phyloP scores from a whole-genome alignment of 2,329 filamentous ascomycete genomes.

The Domatiomyces globalis region DNA sequence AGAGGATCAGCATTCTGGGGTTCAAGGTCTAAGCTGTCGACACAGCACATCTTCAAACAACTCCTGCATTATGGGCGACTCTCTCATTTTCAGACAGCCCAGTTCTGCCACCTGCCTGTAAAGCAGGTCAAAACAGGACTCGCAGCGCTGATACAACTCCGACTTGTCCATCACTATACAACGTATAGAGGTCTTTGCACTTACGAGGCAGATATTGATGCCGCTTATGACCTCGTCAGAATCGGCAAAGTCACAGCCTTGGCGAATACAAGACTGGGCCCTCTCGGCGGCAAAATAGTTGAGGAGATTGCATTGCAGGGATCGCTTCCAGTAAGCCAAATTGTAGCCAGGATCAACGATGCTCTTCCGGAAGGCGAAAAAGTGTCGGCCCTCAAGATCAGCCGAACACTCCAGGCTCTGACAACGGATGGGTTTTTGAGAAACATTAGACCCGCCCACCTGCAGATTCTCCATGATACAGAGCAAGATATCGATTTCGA shows the following conservation, averaged over 20 bases:
- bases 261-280: conserved; percentile 59
- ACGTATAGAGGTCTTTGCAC: conserved; percentile 51
- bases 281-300: conserved; percentile 58
- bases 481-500: conserved; percentile 44
- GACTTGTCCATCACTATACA: conserved; percentile 62
- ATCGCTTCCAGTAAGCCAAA: conserved; percentile 46
- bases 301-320: conserved; percentile 63
- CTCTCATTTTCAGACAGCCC: conserved; percentile 52
- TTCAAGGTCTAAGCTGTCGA: conserved; percentile 4
- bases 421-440: conserved; percentile 8
- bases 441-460: conserved; percentile 26
- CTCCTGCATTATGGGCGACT: conserved; percentile 69
- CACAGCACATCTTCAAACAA: conserved; percentile 67
- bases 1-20: background rate
- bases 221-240: conserved; percentile 70
- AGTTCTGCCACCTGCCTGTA: conserved; percentile 57
- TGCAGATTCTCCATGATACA: conserved; percentile 43
- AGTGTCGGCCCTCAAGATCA: background rate
- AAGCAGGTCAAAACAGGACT: conserved; percentile 69
- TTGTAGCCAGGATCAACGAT: conserved; percentile 21
- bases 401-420: conserved; percentile 3
- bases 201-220: conserved; percentile 71
- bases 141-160: conserved; percentile 74
- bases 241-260: conserved; percentile 67
- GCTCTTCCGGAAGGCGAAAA: background rate